A percentile compares a stretch with the other conserved stretches of the same genome.
These are phyloP conservation scores for Clathrospora elynae DNA, from an alignment of 2,329 filamentous ascomycete genomes.

Conservation along the genomic window DNA sequence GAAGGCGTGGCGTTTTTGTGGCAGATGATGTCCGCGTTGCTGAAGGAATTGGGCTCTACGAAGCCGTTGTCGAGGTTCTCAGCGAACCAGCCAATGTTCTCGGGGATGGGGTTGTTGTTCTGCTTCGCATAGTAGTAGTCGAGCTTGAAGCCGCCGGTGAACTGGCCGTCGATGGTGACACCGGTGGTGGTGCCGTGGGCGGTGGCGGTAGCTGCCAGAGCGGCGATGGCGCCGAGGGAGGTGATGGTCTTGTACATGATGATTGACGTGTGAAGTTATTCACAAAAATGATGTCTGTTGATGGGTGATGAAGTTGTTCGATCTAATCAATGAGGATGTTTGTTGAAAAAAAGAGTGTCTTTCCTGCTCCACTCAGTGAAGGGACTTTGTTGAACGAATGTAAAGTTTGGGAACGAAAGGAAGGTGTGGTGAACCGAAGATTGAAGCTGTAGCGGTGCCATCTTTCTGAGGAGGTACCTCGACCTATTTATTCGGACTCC, in stretches of 20 bases:
- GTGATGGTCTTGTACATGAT: slow-evolving; percentile 40
- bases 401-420: slow-evolving; percentile 32
- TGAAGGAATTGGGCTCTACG: slow-evolving; percentile 37
- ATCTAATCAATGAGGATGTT: slow-evolving; percentile 27
- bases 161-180: slow-evolving; percentile 55
- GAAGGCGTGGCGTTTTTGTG: slow-evolving; percentile 61
- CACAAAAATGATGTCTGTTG: slow-evolving; percentile 10
- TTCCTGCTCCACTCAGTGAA: slow-evolving; percentile 43
- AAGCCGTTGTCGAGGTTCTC: slow-evolving; percentile 48
- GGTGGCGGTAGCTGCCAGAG: slow-evolving; percentile 49
- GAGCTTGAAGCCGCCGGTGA: slow-evolving; percentile 53
- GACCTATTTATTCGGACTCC: slow-evolving; percentile 28
- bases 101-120: slow-evolving; percentile 33
- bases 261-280: slow-evolving; percentile 15
- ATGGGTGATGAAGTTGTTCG: slow-evolving; percentile 19
- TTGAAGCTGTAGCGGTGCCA: slow-evolving; percentile 35
- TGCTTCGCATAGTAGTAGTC: slow-evolving; percentile 48
- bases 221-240: slow-evolving; percentile 36
- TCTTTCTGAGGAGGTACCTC: slow-evolving; percentile 10
- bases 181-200: slow-evolving; percentile 56
- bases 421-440: slow-evolving; percentile 36
- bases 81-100: slow-evolving; percentile 53
- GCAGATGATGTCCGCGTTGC: slow-evolving; percentile 60
- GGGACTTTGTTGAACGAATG: slow-evolving; percentile 36
- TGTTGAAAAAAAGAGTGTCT: slow-evolving; percentile 41